Percentiles rank a stretch among this genome's conserved stretches.
These are phyloP conservation scores for Paramecium pentaurelia DNA, from an alignment of 73 alveolate genomes.

Conservation along the genomic window DNA sequence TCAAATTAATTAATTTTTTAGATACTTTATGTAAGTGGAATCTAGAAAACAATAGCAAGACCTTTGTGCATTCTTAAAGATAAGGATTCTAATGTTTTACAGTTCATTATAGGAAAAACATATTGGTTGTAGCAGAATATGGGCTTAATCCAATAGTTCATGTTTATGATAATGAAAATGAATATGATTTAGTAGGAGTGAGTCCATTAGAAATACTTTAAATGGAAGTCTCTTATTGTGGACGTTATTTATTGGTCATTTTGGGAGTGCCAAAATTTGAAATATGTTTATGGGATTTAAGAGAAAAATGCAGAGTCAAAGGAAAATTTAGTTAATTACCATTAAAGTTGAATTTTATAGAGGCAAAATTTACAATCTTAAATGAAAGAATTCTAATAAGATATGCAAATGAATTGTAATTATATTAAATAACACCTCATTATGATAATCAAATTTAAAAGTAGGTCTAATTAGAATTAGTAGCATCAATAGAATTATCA, in stretches of 20 bases:
- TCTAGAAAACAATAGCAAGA: conserved; percentile 73
- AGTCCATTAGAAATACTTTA: conserved; percentile 63
- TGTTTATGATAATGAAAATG: conserved; percentile 64
- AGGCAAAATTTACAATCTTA: conserved; percentile 46
- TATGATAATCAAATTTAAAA: conserved; percentile 2
- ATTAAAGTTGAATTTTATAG: conserved; percentile 20
- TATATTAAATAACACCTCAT: conserved; percentile 46
- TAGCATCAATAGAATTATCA: neutral
- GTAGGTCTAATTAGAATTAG: neutral
- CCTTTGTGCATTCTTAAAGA: conserved; percentile 67
- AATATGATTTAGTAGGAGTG: conserved; percentile 8
- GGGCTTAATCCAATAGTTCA: conserved; percentile 82
- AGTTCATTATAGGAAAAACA: conserved; percentile 67
- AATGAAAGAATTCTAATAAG: conserved; percentile 12
- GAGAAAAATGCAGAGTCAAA: conserved; percentile 61
- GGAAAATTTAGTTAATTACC: conserved; percentile 41
- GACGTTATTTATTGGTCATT: conserved; percentile 71
- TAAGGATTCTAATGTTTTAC: conserved; percentile 72
- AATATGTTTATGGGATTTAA: conserved; percentile 75
- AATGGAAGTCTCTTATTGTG: conserved; percentile 79
- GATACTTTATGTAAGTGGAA: conserved; percentile 76
- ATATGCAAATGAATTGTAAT: conserved; percentile 26
- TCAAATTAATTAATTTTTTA: neutral
- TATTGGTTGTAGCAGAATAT: conserved; percentile 83
- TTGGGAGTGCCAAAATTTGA: conserved; percentile 82